A percentile compares a stretch with the other conserved stretches of the same genome.
These are phyloP conservation scores for Auricularia sp. DNA, from an alignment of 768 basidiomycete species.

Conservation along the genomic window DNA sequence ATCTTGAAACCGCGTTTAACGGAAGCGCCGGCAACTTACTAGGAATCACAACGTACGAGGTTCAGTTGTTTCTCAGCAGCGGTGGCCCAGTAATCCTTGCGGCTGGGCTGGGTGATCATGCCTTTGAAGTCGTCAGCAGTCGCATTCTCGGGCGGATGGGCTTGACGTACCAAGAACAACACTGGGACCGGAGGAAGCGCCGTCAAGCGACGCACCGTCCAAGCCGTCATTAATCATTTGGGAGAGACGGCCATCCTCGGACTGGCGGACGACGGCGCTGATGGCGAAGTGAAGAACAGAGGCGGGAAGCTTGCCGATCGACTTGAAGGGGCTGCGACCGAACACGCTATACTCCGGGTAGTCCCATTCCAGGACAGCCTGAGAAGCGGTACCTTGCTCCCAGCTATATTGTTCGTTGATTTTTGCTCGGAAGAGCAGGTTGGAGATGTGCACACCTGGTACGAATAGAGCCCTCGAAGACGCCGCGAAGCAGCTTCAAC, in stretches of 20 bases:
- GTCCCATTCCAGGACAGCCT: slow-evolving; percentile 16
- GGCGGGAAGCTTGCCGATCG: slow-evolving; percentile 12
- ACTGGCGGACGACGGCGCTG: slow-evolving; percentile 20
- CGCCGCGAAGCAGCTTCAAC: background rate
- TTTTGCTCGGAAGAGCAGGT: background rate
- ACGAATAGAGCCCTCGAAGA: slow-evolving; percentile 13
- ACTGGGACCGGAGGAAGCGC: slow-evolving; percentile 18
- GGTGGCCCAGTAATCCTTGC: slow-evolving; percentile 14
- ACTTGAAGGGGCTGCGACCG: slow-evolving; percentile 13
- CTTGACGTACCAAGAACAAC: slow-evolving; percentile 16
- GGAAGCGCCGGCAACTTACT: no score
- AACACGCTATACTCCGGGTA: slow-evolving; percentile 21
- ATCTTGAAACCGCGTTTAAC: slow-evolving; percentile 9
- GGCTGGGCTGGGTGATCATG: slow-evolving; percentile 11
- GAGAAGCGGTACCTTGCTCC: slow-evolving; percentile 23
- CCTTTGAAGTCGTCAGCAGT: background rate
- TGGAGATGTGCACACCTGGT: slow-evolving; percentile 14
- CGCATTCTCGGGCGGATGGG: background rate
- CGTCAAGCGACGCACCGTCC: slow-evolving; percentile 22
- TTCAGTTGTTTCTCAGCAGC: slow-evolving; percentile 17
- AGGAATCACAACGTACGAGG: slow-evolving; percentile 9
- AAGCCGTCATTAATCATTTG: slow-evolving; percentile 18
- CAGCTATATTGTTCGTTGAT: slow-evolving; percentile 13
- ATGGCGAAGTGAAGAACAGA: slow-evolving; percentile 18
- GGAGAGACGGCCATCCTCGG: slow-evolving; percentile 20